Conservation (phyloP, 192 early-diverging fungal species). For the Coemansia sp. region DNA sequence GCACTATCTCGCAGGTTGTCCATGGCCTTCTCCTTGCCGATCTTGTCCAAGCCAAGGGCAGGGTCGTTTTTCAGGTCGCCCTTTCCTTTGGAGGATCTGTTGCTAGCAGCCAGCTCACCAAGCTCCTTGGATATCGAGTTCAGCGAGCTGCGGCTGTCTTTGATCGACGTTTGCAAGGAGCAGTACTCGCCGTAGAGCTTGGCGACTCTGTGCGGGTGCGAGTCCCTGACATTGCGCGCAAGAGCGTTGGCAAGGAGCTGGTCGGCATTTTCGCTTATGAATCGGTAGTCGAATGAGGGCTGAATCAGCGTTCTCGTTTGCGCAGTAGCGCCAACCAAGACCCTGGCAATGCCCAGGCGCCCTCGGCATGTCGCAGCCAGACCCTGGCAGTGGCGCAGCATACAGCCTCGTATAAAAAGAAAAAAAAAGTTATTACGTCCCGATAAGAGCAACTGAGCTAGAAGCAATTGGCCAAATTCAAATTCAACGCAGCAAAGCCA, state of each 20-base stretch:
- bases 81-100: conserved; percentile 30
- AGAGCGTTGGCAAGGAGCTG: conserved; percentile 52
- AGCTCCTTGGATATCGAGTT: conserved; percentile 55
- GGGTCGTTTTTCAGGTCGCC: conserved; percentile 19
- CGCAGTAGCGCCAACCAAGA: not conserved
- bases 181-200: conserved; percentile 57
- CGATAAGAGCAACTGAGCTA: no score
- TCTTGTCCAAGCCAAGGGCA: not conserved
- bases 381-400: not conserved
- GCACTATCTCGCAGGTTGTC: conserved; percentile 45
- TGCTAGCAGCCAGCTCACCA: conserved; percentile 21
- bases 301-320: conserved; percentile 24
- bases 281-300: conserved; percentile 63
- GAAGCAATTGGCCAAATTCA: no score
- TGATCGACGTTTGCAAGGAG: conserved; percentile 17
- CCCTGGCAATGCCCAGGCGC: not conserved
- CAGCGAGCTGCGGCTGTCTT: conserved; percentile 48
- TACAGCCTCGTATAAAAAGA: no score
- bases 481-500: no score
- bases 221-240: conserved; percentile 59
- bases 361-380: not conserved
- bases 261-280: conserved; percentile 59
- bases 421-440: no score
- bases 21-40: conserved; percentile 5
- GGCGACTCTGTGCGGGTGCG: conserved; percentile 55